These are phyloP conservation scores for Eucalyptus sp. DNA, from an alignment of 345 rosid genomes.

Conservation along the genomic window DNA sequence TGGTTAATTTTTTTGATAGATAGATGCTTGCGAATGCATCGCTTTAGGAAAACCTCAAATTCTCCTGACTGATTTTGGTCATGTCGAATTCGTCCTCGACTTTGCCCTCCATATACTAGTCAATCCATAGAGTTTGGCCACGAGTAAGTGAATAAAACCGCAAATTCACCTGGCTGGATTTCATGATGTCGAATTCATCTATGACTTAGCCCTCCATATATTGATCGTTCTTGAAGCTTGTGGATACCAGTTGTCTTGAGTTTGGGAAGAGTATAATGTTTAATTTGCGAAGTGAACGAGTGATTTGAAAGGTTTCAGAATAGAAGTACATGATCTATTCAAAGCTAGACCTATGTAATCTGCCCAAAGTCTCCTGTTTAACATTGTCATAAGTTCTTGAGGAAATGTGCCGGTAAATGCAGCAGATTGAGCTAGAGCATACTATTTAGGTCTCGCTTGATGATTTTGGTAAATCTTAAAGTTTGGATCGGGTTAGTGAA, in stretches of 20 bases:
- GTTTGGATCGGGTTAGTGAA: not conserved
- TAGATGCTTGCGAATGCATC: not conserved
- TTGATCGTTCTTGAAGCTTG: not conserved
- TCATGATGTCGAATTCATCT: not conserved
- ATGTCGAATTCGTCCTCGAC: not conserved
- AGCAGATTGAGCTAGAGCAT: not conserved
- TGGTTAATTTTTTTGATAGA: not conserved
- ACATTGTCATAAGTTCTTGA: not conserved
- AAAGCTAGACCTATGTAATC: not conserved
- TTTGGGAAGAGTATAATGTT: not conserved
- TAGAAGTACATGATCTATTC: not conserved
- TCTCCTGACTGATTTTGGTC: not conserved
- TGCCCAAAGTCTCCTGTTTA: not conserved
- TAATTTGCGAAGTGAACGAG: not conserved
- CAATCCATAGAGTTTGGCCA: not conserved
- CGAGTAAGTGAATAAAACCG: not conserved
- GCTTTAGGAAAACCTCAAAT: not conserved
- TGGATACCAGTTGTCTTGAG: not conserved
- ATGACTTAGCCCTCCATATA: not conserved
- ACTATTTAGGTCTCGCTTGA: not conserved
- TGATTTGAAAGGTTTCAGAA: not conserved
- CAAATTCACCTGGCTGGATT: not conserved
- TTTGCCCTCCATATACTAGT: not conserved
- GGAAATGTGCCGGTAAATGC: not conserved
- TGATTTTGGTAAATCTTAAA: not conserved